phyloP scores from a whole-genome alignment of 2,329 filamentous ascomycete species.

The Cladosporium velox region DNA sequence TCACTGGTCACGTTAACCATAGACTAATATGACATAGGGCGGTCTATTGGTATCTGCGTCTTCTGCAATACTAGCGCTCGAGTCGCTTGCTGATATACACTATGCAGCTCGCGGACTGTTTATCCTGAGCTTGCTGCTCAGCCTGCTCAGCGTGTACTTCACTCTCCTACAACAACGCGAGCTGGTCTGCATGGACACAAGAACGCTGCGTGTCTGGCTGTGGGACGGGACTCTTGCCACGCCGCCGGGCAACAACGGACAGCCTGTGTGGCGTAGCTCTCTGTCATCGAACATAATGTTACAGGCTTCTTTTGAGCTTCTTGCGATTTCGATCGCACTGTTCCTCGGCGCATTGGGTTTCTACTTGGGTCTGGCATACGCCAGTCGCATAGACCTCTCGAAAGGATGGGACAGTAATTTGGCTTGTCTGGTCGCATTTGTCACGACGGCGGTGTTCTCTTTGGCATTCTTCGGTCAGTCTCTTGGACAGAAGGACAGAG shows the following conservation, averaged over 20 bases:
- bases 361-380: constrained; percentile 23
- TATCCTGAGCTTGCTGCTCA: constrained; percentile 24
- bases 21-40: not conserved
- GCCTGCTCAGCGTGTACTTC: constrained; percentile 25
- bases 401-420: constrained; percentile 23
- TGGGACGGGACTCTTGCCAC: constrained; percentile 16
- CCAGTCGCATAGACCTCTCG: constrained; percentile 15
- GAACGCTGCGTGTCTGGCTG: constrained; percentile 22
- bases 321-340: constrained; percentile 21
- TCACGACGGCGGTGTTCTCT: constrained; percentile 21
- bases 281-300: constrained; percentile 22
- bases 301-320: constrained; percentile 23
- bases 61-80: constrained; percentile 14
- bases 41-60: constrained; percentile 8
- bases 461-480: constrained; percentile 23
- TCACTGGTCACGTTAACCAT: not conserved
- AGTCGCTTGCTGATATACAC: constrained; percentile 22
- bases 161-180: constrained; percentile 23
- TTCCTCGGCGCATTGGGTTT: constrained; percentile 22
- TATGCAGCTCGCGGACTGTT: constrained; percentile 23
- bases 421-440: constrained; percentile 19
- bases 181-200: constrained; percentile 15
- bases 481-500: constrained; percentile 22
- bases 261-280: constrained; percentile 20
- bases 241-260: not conserved